phyloP scores from a whole-genome alignment of 495 filamentous ascomycete genomes.

The Hypoxylon crocopeplum region DNA sequence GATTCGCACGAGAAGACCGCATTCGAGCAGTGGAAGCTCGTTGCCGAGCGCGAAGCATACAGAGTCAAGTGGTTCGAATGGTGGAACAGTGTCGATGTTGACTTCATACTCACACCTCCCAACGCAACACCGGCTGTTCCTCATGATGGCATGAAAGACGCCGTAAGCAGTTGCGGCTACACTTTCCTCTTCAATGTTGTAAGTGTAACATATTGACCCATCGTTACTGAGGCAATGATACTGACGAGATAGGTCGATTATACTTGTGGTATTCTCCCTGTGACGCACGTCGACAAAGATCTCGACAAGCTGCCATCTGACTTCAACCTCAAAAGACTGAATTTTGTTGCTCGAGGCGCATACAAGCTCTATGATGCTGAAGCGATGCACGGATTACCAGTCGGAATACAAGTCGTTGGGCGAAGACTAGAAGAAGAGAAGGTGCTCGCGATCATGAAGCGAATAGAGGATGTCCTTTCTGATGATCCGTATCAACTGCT shows the following conservation, averaged over 20 bases:
- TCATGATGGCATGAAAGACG: conserved; percentile 84
- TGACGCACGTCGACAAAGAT: conserved; percentile 79
- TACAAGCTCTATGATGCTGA: conserved; percentile 87
- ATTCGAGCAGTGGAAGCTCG: conserved; percentile 82
- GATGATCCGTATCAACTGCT: conserved; percentile 69
- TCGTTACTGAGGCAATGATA: neutral
- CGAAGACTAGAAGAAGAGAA: conserved; percentile 90
- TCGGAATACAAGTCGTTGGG: conserved; percentile 86
- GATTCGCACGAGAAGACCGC: conserved; percentile 74
- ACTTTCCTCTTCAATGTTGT: conserved; percentile 94
- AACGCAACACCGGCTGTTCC: conserved; percentile 92
- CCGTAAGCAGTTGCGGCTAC: conserved; percentile 89
- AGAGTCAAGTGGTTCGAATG: conserved; percentile 80
- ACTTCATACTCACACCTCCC: conserved; percentile 82
- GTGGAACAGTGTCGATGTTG: conserved; percentile 75
- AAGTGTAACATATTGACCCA: conserved; percentile 31
- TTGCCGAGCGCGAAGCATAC: conserved; percentile 77
- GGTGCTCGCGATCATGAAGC: conserved; percentile 83
- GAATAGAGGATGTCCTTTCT: conserved; percentile 75
- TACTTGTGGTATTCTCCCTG: conserved; percentile 80
- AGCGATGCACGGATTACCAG: conserved; percentile 86
- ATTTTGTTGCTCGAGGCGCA: conserved; percentile 80
- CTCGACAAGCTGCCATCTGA: conserved; percentile 68
- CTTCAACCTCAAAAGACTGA: conserved; percentile 68
- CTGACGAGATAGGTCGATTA: conserved; percentile 73